Base-by-base conservation (phyloP, 2,329 filamentous ascomycete genomes). In the Aspergillus pseudoviridinutans region DNA sequence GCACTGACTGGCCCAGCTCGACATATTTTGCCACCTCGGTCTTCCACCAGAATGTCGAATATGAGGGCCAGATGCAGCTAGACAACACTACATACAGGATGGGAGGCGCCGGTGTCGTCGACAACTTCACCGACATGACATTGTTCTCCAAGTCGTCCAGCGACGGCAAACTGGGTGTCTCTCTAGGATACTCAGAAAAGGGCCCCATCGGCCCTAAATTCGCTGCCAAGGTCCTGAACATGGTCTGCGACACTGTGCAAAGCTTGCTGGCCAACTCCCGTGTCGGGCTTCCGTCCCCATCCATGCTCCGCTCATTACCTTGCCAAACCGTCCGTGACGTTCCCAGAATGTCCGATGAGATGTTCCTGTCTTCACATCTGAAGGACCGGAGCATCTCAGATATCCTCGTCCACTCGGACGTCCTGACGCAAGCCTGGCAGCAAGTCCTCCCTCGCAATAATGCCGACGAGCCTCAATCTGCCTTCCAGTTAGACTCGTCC, bases 1-100 rank as follows among this genome's bases (percentile, higher is more conserved):
- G 74, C 59, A 77, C 73, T 3, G 73, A 76, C 53, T 77, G 74
- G 72, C 71, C 75, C 4, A 68, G 73, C 22, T 76, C 74, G 64
- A 72, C 69, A 3, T 70, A 73, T 57, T 78, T 77, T 55, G 75
- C 73, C 8, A 78, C 70, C 4, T 70, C 74, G 0, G 71, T 78
- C 27, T 72, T 75, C 61, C 74, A 76, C 51, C 73, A 76, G 51
- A 74, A 71, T 9, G 67, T 74, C 27, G 67, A 71, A 28, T 72
- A 71, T 28, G 70, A 74, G 25, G 70, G 66, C 9, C 64, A 71
- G 20, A 67, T 78, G 49, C 66, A 72, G 27, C 66, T 78, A 1
- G 75, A 76, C 46, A 71, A 67, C 51, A 75, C 67, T 49, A 68
- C 62, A 20, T 77, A 77, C 62, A 68, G 64, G 25, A 69, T 77